Conservation (phyloP, 2,329 filamentous ascomycete species). For the Parafenestella ontariensis region DNA sequence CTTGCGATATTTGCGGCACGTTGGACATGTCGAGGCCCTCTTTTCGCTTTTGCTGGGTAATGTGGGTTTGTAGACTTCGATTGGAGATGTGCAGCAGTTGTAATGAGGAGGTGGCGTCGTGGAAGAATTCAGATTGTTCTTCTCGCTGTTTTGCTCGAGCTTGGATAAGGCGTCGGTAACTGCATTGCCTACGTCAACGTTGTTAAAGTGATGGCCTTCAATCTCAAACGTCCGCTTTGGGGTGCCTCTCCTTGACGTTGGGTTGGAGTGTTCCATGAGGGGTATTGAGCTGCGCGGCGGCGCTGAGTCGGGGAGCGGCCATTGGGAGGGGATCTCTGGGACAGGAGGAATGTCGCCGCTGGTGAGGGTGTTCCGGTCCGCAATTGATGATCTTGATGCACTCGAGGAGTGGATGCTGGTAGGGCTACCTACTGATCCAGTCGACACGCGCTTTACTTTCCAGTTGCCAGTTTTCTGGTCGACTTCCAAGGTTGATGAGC, state of each 20-base stretch:
- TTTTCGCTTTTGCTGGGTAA: background rate
- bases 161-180: slow-evolving; percentile 27
- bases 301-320: slow-evolving; percentile 32
- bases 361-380: slow-evolving; percentile 23
- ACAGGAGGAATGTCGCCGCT: slow-evolving; percentile 32
- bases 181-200: slow-evolving; percentile 22
- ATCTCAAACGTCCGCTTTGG: slow-evolving; percentile 21
- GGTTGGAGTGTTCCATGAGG: slow-evolving; percentile 21
- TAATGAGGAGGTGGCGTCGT: slow-evolving; percentile 5
- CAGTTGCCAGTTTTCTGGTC: slow-evolving; percentile 40
- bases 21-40: background rate
- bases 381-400: slow-evolving; percentile 21
- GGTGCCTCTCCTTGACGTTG: slow-evolving; percentile 10
- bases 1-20: slow-evolving; percentile 5
- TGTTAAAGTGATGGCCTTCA: slow-evolving; percentile 24
- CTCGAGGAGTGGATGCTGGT: slow-evolving; percentile 18
- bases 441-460: slow-evolving; percentile 41
- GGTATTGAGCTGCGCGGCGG: slow-evolving; percentile 17
- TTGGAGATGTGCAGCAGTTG: background rate
- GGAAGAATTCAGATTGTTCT: slow-evolving; percentile 8
- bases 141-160: slow-evolving; percentile 27
- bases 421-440: slow-evolving; percentile 18
- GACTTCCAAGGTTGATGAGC: slow-evolving; percentile 40
- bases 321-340: slow-evolving; percentile 31
- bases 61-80: slow-evolving; percentile 1